Base-by-base conservation (phyloP, 2,329 filamentous ascomycete species). In the Trichoderma arundinaceum region DNA sequence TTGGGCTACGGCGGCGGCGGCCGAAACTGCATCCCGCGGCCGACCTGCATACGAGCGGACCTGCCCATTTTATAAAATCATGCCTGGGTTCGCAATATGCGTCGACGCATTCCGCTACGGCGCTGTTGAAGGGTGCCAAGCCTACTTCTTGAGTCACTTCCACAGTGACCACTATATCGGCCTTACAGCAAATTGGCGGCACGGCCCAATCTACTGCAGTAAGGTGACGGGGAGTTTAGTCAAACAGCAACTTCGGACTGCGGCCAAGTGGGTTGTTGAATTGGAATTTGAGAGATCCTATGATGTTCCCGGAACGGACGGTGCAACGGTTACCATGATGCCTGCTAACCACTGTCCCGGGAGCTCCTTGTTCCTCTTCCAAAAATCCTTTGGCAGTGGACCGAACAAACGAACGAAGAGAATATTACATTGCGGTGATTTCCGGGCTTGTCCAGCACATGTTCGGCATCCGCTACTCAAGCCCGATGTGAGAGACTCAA, bases 141-240 rank as follows among this genome's bases (percentile, higher is more conserved):
- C 94, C 1, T 99, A 99, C 75, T 99, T 99, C 71, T 84, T 99
- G 10, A 97, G 94, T 72, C 95, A 99, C 75, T 99, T 98, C 71
- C 95, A 99, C 77, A 97, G 93, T 73, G 95, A 99, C 75, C 95
- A 99, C 75, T 99, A 99, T 72, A 88, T 97, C 39, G 95, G 95
- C 2, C 81, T 99, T 10, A 95, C 92, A 10, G 88, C 91, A 7
- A 92, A 84, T 38, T 99, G 95, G 95, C 87, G 83, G 44, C 94
- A 99, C 75, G 95, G 95, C 0, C 94, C 94, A 0, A 98, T 99
- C 56, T 99, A 97, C 74, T 98, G 95, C 80, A 98, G 94, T 74
- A 90, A 88, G 71, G 91, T 97, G 13, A 99, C 95, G 0, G 95
- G 87, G 0, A 96, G 96, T 72, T 83, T 99, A 2, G 92, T 98